Evolutionary conservation across 768 basidiomycete species (phyloP), one percentile per base, ranked within the genome.

Genomic region (Collybia nuda): DNA sequence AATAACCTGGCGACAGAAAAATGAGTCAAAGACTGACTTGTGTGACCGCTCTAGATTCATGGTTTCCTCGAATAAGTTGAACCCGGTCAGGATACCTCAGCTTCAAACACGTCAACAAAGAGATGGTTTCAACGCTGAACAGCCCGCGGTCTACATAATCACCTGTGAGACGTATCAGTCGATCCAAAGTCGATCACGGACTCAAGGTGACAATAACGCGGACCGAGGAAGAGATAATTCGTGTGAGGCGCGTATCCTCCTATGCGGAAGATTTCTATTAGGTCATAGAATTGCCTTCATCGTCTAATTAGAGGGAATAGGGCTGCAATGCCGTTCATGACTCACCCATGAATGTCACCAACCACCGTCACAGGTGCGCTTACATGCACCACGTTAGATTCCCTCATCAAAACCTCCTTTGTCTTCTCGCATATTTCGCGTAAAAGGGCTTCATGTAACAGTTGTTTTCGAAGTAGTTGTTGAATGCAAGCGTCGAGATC

Each of bases 391-490:
- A 99, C 97, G 63, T 99, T 99, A 52, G 90, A 93, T 74, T 99
- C 97, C 54, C 93, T 78, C 97, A 98, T 98, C 50, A 99, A 85
- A 0, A 99, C 93, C 66, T 99, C 97, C 67, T 98, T 99, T 14
- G 96, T 97, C 74, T 98, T 98, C 64, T 97, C 96, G 78, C 97
- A 98, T 81, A 99, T 98, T 77, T 99, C 96, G 44, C 94, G 87
- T 39, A 99, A 69, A 22, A 98, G 78, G 1, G 93, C 89, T 72
- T 98, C 96, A 60, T 95, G 95, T 4, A 99, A 77, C 12, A 99
- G 84, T 57, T 97, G 94, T 74, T 97, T 97, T 46, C 86, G 80
- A 28, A 93, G 81, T 48, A 96, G 77, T 62, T 94, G 90, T 61
- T 88, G 75, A 63, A 98, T 98, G 70, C 94, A 98, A 54, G 91